Percentiles rank a stretch among this genome's conserved stretches.
phyloP scores from a whole-genome alignment of 2,329 filamentous ascomycete species.

The Paracoccidioides brasiliensis region DNA sequence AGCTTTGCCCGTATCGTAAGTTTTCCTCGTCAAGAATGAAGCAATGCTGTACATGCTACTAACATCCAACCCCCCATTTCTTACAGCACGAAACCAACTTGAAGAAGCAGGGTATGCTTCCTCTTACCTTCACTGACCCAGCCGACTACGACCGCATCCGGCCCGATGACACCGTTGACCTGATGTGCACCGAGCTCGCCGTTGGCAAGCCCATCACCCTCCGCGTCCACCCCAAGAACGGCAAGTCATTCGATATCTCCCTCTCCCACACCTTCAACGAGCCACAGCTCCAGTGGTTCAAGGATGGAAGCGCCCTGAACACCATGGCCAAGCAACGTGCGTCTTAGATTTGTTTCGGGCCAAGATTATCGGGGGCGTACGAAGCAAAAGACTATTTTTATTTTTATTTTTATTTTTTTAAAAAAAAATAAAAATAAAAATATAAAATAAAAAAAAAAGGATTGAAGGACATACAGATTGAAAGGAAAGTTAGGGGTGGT shows the following conservation, averaged over 20 bases:
- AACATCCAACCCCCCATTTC: slow-evolving; percentile 4
- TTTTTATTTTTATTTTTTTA: background rate
- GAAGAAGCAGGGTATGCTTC: slow-evolving; percentile 99
- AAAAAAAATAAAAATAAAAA: background rate
- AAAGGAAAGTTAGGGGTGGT: no score
- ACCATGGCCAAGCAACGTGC: slow-evolving; percentile 71
- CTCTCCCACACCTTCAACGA: slow-evolving; percentile 97
- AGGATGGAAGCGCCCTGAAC: slow-evolving; percentile 93
- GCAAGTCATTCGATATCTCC: slow-evolving; percentile 64
- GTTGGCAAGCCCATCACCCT: slow-evolving; percentile 90
- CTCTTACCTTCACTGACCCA: slow-evolving; percentile 84
- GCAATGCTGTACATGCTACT: slow-evolving; percentile 4
- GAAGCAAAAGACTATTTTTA: background rate
- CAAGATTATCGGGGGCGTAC: background rate
- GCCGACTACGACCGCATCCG: slow-evolving; percentile 97
- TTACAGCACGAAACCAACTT: slow-evolving; percentile 88
- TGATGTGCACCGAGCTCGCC: slow-evolving; percentile 75
- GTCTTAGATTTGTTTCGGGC: slow-evolving; percentile 3
- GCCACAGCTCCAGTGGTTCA: slow-evolving; percentile 97
- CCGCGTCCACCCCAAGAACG: slow-evolving; percentile 81
- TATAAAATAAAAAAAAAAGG: background rate
- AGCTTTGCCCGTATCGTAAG: slow-evolving; percentile 84
- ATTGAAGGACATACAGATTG: background rate
- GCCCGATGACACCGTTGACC: slow-evolving; percentile 82
- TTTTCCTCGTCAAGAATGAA: slow-evolving; percentile 9